These are phyloP conservation scores for Eremochloa ophiuroides DNA, from an alignment of 176 grass and related monocot species.

Conservation along the genomic window DNA sequence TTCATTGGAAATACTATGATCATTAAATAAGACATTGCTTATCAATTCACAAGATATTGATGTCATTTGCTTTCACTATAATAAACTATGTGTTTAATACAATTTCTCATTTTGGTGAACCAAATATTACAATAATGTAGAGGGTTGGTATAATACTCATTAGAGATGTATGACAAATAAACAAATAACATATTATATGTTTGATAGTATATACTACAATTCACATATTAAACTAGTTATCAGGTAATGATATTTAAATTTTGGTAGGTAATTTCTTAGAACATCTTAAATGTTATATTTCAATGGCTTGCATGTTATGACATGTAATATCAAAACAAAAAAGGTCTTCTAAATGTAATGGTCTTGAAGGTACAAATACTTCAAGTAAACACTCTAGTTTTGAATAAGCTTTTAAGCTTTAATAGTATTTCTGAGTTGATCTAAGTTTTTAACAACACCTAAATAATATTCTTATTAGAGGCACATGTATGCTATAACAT, in stretches of 20 bases:
- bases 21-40: background rate
- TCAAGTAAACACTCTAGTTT: background rate
- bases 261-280: background rate
- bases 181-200: background rate
- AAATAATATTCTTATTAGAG: background rate
- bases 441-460: background rate
- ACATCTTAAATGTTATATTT: background rate
- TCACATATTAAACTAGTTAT: background rate
- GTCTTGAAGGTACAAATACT: background rate
- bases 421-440: background rate
- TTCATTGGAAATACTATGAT: background rate
- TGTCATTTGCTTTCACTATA: background rate
- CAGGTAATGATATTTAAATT: background rate
- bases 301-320: background rate
- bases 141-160: background rate
- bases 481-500: background rate
- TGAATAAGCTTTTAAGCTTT: background rate
- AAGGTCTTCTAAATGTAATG: background rate
- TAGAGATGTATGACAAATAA: too few species aligned
- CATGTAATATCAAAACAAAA: background rate
- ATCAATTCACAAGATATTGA: background rate
- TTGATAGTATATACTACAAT: background rate
- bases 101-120: background rate
- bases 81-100: background rate
- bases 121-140: background rate